Evolutionary conservation across 352 stramenopile species (phyloP).

Genomic region (Pythium dissotocum): DNA sequence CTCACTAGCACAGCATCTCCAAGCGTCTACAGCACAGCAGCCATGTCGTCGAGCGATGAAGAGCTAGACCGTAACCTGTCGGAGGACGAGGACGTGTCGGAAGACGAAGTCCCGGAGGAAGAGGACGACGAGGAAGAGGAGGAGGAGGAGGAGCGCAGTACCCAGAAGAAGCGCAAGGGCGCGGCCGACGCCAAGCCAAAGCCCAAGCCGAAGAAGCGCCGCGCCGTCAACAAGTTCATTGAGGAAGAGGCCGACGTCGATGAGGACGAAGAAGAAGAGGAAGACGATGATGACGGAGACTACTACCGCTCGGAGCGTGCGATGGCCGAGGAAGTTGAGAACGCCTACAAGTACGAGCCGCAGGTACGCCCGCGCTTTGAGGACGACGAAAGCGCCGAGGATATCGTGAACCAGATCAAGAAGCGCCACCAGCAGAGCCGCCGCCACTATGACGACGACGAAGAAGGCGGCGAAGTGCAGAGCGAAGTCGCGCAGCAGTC

Average conservation of each 20-base stretch:
- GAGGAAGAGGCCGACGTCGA: constrained; percentile 88
- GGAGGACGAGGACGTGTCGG: constrained; percentile 70
- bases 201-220: constrained; percentile 77
- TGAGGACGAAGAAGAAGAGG: constrained; percentile 85
- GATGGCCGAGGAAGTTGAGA: constrained; percentile 77
- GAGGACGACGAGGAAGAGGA: constrained; percentile 64
- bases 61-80: constrained; percentile 84
- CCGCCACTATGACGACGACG: constrained; percentile 83
- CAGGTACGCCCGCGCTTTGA: constrained; percentile 74
- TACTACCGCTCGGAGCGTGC: constrained; percentile 78
- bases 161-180: constrained; percentile 76
- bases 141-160: constrained; percentile 44
- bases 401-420: constrained; percentile 87
- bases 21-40: constrained; percentile 1
- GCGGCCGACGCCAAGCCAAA: constrained; percentile 58
- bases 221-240: constrained; percentile 87
- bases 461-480: constrained; percentile 82
- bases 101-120: constrained; percentile 78
- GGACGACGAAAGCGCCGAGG: constrained; percentile 81
- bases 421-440: constrained; percentile 87
- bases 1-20: no score
- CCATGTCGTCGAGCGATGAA: constrained; percentile 89
- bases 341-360: constrained; percentile 72
- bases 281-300: constrained; percentile 78
- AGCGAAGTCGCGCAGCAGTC: constrained; percentile 88